Percentiles rank a stretch among this genome's conserved stretches.
Evolutionary conservation across 108 stramenopile genomes (phyloP).

Genomic region (Aurantiochytrium sp.): DNA sequence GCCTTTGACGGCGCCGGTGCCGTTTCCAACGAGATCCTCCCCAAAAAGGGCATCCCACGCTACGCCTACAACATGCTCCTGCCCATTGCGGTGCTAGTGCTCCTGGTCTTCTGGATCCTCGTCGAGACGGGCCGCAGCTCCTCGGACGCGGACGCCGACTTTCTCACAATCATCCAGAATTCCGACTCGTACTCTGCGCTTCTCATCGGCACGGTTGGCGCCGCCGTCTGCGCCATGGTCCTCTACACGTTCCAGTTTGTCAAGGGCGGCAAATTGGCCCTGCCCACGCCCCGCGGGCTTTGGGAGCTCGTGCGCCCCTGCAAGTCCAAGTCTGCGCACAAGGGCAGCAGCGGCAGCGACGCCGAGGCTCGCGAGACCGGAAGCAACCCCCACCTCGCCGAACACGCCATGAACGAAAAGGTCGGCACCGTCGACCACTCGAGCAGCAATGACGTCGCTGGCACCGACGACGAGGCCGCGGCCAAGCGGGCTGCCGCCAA

Average conservation of each 20-base stretch:
- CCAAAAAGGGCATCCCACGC: conserved; percentile 56
- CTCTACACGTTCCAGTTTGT: conserved; percentile 59
- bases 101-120: conserved; percentile 60
- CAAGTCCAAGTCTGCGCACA: too few relatives aligned
- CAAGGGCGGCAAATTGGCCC: conserved; percentile 32
- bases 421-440: not conserved
- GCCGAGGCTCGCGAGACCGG: too few relatives aligned
- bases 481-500: too few relatives aligned
- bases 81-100: conserved; percentile 45
- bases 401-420: not conserved
- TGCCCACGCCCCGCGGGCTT: not conserved
- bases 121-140: conserved; percentile 47
- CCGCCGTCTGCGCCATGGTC: conserved; percentile 45
- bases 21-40: conserved; percentile 41
- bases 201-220: conserved; percentile 61
- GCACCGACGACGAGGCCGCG: too few relatives aligned
- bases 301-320: not conserved
- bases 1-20: conserved; percentile 10
- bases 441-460: too few relatives aligned
- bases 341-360: too few relatives aligned
- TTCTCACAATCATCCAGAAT: conserved; percentile 57
- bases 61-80: conserved; percentile 54
- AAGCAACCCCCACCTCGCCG: too few relatives aligned
- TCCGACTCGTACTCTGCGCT: conserved; percentile 59
- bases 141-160: conserved; percentile 45